A percentile compares a stretch with the other conserved stretches of the same genome.
These are phyloP conservation scores for Penicillium fimorum DNA, from an alignment of 495 filamentous ascomycete genomes.

Conservation along the genomic window DNA sequence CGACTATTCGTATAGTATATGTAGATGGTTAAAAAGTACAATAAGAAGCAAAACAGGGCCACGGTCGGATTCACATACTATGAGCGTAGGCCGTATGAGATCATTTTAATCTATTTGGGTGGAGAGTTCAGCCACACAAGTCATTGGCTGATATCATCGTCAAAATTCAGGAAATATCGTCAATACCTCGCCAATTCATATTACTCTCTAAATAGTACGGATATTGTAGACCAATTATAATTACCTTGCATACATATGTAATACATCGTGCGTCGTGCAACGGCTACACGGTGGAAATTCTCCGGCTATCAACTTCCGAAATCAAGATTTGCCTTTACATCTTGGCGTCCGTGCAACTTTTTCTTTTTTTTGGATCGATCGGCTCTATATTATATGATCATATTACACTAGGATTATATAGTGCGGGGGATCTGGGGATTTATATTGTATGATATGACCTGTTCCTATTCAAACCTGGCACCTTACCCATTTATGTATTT, in stretches of 20 bases:
- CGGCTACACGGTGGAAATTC: neutral
- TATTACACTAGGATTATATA: neutral
- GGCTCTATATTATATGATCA: neutral
- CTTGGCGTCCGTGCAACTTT: neutral
- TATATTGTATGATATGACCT: neutral
- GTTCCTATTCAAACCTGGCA: neutral
- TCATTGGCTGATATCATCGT: slow-evolving; percentile 30
- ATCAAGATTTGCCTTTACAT: slow-evolving; percentile 8
- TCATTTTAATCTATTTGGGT: slow-evolving; percentile 38
- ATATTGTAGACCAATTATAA: neutral
- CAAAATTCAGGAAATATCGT: slow-evolving; percentile 13
- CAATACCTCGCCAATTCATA: neutral
- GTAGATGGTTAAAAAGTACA: neutral
- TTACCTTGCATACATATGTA: neutral
- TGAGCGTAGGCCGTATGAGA: slow-evolving; percentile 28
- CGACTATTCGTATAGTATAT: neutral
- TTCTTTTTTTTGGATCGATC: neutral
- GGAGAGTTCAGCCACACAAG: slow-evolving; percentile 33
- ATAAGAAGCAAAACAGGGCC: neutral
- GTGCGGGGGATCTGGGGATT: neutral
- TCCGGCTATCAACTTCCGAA: slow-evolving; percentile 10
- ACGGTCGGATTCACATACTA: slow-evolving; percentile 4
- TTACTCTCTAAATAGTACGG: neutral
- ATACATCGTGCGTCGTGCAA: neutral
- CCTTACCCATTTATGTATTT: neutral